A percentile compares a stretch with the other conserved stretches of the same genome.
Conservation (phyloP, 345 rosid genomes). For the Isatis tinctoria region DNA sequence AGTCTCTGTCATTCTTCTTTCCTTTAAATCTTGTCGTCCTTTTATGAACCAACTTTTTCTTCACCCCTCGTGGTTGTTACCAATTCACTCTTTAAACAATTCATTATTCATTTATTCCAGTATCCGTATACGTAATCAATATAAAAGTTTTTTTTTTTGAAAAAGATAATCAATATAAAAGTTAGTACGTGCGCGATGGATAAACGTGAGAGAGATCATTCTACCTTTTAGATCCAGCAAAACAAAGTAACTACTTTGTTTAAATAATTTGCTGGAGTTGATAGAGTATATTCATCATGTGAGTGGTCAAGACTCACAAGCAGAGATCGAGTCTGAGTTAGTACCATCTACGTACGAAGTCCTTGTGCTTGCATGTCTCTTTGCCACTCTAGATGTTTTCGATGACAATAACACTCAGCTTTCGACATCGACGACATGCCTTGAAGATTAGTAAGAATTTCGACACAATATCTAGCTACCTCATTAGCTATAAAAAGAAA, state of each 20-base stretch:
- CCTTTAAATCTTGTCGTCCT: constrained; percentile 29
- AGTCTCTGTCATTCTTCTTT: constrained; percentile 22
- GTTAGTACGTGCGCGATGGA: constrained; percentile 14
- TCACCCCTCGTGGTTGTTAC: constrained; percentile 16
- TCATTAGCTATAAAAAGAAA: no score
- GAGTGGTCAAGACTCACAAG: neutral
- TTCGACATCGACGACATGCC: no score
- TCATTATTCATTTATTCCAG: neutral
- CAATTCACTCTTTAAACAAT: neutral
- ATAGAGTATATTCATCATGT: neutral
- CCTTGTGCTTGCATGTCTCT: neutral
- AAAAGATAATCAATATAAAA: no score
- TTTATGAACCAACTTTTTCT: constrained; percentile 21
- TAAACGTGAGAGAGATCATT: constrained; percentile 29
- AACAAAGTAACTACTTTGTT: neutral
- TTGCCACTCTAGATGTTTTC: neutral
- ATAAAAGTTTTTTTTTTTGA: constrained; percentile 11
- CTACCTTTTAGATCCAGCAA: constrained; percentile 1
- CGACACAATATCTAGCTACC: no score
- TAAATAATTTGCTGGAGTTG: neutral
- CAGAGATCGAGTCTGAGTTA: neutral
- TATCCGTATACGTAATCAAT: neutral
- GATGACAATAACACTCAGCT: no score
- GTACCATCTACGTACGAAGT: neutral
- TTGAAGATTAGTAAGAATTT: no score